Conservation (phyloP, 1,284 basidiomycete species). For the Trichosporon sp. region DNA sequence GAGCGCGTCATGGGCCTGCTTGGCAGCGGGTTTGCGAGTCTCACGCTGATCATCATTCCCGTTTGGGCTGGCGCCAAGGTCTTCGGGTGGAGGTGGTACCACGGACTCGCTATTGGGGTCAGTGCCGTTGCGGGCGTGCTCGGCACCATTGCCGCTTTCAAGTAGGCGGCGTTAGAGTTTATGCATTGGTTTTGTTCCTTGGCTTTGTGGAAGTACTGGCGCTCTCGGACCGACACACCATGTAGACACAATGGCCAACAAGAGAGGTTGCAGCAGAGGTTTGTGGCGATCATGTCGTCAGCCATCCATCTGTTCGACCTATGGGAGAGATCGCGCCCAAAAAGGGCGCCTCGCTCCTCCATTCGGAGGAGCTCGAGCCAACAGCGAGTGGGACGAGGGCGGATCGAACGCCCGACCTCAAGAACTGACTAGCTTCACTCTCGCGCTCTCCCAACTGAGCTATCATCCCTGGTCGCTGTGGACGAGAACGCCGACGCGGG, state of each 20-base stretch:
- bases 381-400: slow-evolving; percentile 2
- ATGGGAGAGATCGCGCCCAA: background rate
- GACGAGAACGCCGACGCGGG: background rate
- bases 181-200: slow-evolving; percentile 4
- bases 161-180: slow-evolving; percentile 10
- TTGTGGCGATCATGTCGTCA: no score
- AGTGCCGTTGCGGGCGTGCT: slow-evolving; percentile 68
- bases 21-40: slow-evolving; percentile 78
- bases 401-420: slow-evolving; percentile 11
- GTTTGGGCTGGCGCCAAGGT: slow-evolving; percentile 63
- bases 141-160: slow-evolving; percentile 63
- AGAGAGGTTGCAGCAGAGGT: no score
- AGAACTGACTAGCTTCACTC: slow-evolving; percentile 5
- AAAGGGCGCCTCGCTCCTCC: background rate
- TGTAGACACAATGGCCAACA: no score
- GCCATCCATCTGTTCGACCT: no score
- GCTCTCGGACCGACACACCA: no score
- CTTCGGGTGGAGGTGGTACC: slow-evolving; percentile 60
- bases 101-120: slow-evolving; percentile 62
- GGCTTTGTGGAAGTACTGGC: no score
- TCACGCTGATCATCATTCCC: slow-evolving; percentile 78
- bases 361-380: background rate
- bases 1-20: slow-evolving; percentile 83
- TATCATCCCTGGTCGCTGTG: background rate
- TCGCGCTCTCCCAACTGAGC: slow-evolving; percentile 11